Evolutionary conservation across 192 early-diverging fungal genomes (phyloP), one percentile per base, ranked within the genome.

Genomic region (Coemansia sp.): DNA sequence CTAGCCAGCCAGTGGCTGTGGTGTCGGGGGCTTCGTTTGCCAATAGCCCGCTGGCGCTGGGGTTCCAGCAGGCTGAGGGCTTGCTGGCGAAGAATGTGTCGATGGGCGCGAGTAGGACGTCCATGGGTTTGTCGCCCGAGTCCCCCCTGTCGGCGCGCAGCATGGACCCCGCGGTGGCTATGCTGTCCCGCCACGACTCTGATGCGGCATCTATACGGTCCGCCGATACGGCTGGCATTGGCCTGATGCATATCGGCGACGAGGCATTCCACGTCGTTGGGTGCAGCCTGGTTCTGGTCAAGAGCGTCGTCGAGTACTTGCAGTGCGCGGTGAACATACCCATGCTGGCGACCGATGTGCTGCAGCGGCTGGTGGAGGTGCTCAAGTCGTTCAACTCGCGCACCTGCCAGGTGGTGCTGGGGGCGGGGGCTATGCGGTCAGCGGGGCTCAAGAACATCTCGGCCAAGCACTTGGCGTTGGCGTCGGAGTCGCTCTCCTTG

Each of bases 391-490:
- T 97, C 83, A 99, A 99, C 73, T 96, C 95, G 5, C 73, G 94
- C 59, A 89, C 90, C 8, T 97, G 96, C 77, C 95, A 98, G 79
- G 94, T 97, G 1, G 97, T 99, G 74, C 86, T 99, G 13, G 97
- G 96, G 6, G 96, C 95, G 7, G 97, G 97, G 2, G 97, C 97
- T 0, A 94, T 95, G 86, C 85, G 88, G 28, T 97, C 95, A n/a
- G 96, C 95, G 9, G 97, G 97, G 20, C 76, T 99, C 21, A 94
- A 96, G 62, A 95, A 94, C 73, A 99, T 99, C 33, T 92, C 94
- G 3, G 97, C 97, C 9, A 94, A 95, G 60, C 97, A 99, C 76
- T 80, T 99, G 57, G 94, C 95, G 10, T 79, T 99, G 61, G 93
- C 95, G 0, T 93, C 95, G 4, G 95, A 97, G 83, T 93, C 95